phyloP scores from a whole-genome alignment of 352 stramenopile species.

The Phytophthora boehmeriae region DNA sequence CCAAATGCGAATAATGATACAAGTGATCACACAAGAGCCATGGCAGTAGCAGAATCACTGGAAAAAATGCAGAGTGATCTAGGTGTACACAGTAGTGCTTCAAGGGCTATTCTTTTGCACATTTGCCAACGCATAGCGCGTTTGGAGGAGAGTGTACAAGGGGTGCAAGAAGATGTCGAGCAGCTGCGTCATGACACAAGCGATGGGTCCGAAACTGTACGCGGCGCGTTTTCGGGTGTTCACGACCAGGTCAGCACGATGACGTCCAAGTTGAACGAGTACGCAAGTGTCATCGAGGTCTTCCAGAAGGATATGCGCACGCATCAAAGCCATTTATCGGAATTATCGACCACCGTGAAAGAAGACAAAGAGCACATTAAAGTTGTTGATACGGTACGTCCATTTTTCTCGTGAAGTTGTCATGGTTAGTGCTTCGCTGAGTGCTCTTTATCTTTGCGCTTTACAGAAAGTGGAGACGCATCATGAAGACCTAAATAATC shows the following conservation, averaged over 20 bases:
- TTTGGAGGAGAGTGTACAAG: slow-evolving; percentile 50
- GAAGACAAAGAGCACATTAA: slow-evolving; percentile 67
- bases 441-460: neutral
- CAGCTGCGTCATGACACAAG: slow-evolving; percentile 44
- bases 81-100: slow-evolving; percentile 51
- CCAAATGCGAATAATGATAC: neutral
- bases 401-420: neutral
- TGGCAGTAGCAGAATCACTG: slow-evolving; percentile 35
- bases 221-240: slow-evolving; percentile 52
- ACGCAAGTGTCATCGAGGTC: slow-evolving; percentile 59
- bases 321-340: slow-evolving; percentile 50
- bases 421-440: neutral
- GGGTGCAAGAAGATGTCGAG: slow-evolving; percentile 50
- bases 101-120: slow-evolving; percentile 65
- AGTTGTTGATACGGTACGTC: slow-evolving; percentile 53
- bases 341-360: slow-evolving; percentile 53
- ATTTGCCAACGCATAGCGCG: slow-evolving; percentile 62
- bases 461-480: slow-evolving; percentile 75
- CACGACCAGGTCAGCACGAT: slow-evolving; percentile 53
- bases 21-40: neutral
- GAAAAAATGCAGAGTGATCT: slow-evolving; percentile 59
- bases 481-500: slow-evolving; percentile 63
- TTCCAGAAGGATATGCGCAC: slow-evolving; percentile 73
- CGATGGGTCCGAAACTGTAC: slow-evolving; percentile 48
- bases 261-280: slow-evolving; percentile 59